Base-by-base conservation (phyloP, 192 early-diverging fungal species). In the Coemansia pectinata region DNA sequence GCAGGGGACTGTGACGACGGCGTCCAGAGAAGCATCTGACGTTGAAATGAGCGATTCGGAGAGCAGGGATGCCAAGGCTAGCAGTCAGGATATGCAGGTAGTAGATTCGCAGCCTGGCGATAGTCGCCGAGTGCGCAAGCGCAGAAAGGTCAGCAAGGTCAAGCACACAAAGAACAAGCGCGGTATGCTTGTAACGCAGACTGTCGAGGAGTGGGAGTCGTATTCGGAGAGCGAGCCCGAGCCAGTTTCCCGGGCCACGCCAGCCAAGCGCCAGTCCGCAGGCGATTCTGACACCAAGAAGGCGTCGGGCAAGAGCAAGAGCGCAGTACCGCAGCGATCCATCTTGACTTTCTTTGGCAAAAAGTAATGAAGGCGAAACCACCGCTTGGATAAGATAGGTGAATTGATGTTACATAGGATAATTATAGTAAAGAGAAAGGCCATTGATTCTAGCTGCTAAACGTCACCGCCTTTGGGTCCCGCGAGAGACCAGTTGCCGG, bases 381-480 rank as follows among this genome's bases (percentile, higher is more conserved):
- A 34, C 8, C 34, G 34, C 34, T 34, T 34, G 6, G 34, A 34
- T 34, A 34, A 8, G 8, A 34, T 8, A 34, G 23, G 23, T 1
- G 31, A 19, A 44, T 52, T 50, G 36, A 50, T 52, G 31, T 27
- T 61, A 41, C 42, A 55, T 29, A 17, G 40, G 29, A 57, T 27
- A 57, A 9, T 39, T 38, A 62, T 39, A 15, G 23, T 19, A 45
- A 10, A 40, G 40, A 60, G 4, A 58, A 48, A 19, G 4, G 52
- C 9, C 55, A 45, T 1, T 3, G 5, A 6, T 53, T 8, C 63
- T 58, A 44, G 67, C 71, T 50, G 53, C 66, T 52, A 59, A 83
- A 83, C 15, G 77, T 76, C 42, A 84, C 81, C 1, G 77, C 76
- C 64, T 84, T 84, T 11, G 81, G 81, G 34, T 84, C 81, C 42